Base-by-base conservation (phyloP, 805 yeast genomes). In the Ogataea dorogensis region DNA sequence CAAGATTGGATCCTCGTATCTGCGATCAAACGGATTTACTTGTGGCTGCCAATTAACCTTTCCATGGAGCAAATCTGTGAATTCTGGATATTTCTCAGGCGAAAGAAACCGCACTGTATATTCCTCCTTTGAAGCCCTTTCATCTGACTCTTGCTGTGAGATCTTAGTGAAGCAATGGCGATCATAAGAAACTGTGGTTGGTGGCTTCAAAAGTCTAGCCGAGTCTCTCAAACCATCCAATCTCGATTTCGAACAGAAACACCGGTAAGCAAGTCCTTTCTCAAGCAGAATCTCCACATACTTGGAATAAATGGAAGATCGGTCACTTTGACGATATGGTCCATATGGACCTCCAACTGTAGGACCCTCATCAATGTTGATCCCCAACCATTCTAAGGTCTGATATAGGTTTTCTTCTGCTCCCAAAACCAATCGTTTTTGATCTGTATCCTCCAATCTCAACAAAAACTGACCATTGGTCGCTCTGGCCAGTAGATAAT, bases 371-470 rank as follows among this genome's bases (percentile, higher is more conserved):
- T 91, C 98, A 55, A 81, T 70, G 0, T 61, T 49, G 13, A 93
- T 50, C 0, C 84, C 84, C 34, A 94, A 76, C 96, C 95, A 86
- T 36, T 69, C 60, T 38, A 93, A 67, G 2, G 88, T 73, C 3
- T 80, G 77, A 53, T 85, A 85, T 5, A 93, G 78, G 51, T 81
- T 80, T 42, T 79, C 61, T 53, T 88, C 97, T 1, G 98, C 97
- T 8, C 85, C 95, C 4, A 69, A 60, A 2, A 87, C 86, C 24
- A 86, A 61, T 39, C 98, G 61, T 13, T 73, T 79, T 48, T 76
- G 88, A 60, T 93, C 99, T 0, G 99, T 93, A 52, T 93, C 98
- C 56, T 93, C 99, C 13, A 93, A 58, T 28, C 99, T 68, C 11
- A 93, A 58, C 3, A 93, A 43, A 51, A 93, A 93, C 49, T 76